Evolutionary conservation across 2,329 filamentous ascomycete species (phyloP), one percentile per base, ranked within the genome.

Genomic region (Apiospora saccharicola): DNA sequence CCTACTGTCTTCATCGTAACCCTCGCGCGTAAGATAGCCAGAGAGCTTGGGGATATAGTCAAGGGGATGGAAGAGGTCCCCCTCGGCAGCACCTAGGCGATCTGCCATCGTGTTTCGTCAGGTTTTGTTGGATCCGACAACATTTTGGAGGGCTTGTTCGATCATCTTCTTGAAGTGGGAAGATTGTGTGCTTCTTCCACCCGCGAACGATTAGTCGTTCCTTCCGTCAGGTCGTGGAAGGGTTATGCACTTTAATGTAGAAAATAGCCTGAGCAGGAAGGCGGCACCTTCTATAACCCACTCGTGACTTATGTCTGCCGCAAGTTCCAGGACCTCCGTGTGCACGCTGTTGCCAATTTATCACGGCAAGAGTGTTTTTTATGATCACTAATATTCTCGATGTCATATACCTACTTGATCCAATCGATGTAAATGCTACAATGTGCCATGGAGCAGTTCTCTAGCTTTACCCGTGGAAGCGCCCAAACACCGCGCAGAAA

Each of bases 1-100:
- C 46, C 47, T 70, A 70, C 68, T 70, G 19, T 70, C 68, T 53
- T 70, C 68, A 12, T 70, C 47, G 49, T 70, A 70, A 16, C 68
- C 68, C n/a, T 70, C 68, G 22, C 68, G 68, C 3, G 68, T 57
- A 19, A 70, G 68, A 24, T 70, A 70, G 47, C 47, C 68, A 26
- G 46, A 70, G 19, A 57, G 47, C 37, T 70, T 70, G 47, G 68
- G 68, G 1, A 70, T 57, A 13, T 70, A 47, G 68, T 70, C 47
- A 10, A 70, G 68, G 14, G 68, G 46, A 34, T 24, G 34, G 37
- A 70, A 70, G 8, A 53, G 26, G n/a, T 57, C 47, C 3, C 30
- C 24, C 8, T 19, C 68, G 41, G 68, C 22, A 26, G 24, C 4
- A 26, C 8, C 46, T n/a, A 43, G 14, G 47, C 24, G 41, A 68